Conservation (phyloP, 73 alveolate species). For the Durusdinium trenchii region DNA sequence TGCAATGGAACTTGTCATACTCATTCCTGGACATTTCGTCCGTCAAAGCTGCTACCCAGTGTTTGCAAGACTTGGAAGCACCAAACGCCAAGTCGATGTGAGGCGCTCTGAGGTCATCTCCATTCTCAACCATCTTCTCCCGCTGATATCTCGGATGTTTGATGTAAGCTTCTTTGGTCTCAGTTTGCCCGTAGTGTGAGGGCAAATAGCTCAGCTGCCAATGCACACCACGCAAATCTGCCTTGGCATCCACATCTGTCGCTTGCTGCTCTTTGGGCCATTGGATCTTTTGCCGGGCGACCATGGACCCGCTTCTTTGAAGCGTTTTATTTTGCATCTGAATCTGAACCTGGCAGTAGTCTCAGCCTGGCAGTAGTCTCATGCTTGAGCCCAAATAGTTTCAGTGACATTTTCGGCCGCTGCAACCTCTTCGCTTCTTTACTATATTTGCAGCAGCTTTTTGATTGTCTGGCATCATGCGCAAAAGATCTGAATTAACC, state of each 20-base stretch:
- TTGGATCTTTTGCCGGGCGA: slow-evolving; percentile 31
- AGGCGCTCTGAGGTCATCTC: slow-evolving; percentile 60
- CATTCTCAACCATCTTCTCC: slow-evolving; percentile 6
- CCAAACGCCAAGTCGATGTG: slow-evolving; percentile 90
- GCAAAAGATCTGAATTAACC: too few relatives aligned
- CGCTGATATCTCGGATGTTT: slow-evolving; percentile 36
- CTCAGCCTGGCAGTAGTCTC: too few relatives aligned
- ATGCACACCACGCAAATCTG: slow-evolving; percentile 55
- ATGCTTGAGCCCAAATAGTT: too few relatives aligned
- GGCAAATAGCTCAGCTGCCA: slow-evolving; percentile 60
- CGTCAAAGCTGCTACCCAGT: slow-evolving; percentile 76
- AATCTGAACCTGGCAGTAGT: too few relatives aligned
- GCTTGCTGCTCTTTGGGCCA: neutral
- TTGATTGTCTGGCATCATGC: too few relatives aligned
- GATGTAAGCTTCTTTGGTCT: slow-evolving; percentile 64
- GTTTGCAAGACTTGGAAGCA: slow-evolving; percentile 83
- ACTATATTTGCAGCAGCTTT: too few relatives aligned
- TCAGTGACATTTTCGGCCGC: too few relatives aligned
- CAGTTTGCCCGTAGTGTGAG: slow-evolving; percentile 17
- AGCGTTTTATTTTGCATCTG: slow-evolving; percentile 40
- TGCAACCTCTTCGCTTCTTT: too few relatives aligned
- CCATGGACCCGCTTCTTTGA: slow-evolving; percentile 73
- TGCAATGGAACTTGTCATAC: slow-evolving; percentile 84
- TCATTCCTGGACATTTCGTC: slow-evolving; percentile 93
- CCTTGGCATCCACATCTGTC: slow-evolving; percentile 46